Evolutionary conservation across 352 stramenopile genomes (phyloP), one percentile per base, ranked within the genome.

Genomic region (Phytophthora uliginosa): DNA sequence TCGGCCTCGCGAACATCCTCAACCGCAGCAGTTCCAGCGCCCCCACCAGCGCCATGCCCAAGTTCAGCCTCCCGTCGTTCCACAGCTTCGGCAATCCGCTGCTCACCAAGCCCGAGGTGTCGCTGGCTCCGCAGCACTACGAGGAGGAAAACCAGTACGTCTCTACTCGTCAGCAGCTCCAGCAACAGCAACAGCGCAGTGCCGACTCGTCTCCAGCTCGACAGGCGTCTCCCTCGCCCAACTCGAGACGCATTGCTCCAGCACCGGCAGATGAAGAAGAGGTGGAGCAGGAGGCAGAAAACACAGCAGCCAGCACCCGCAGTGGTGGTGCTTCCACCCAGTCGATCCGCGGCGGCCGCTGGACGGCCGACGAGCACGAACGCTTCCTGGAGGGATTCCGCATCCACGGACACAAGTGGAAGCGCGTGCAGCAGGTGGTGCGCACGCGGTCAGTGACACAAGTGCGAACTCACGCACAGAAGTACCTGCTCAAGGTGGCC

Each of bases 351-450:
- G 90, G 89, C 17, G 90, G 90, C 0, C 87, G 90, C 24, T 97
- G 90, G 90, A 95, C 86, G 1, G 86, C 86, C 0, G 89, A 97
- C 34, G 90, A 97, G 65, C 89, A 97, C 65, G 89, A 97, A 48
- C 89, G 90, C 4, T 97, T 97, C 63, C 69, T 97, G 9, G 83
- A 90, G 24, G 90, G 90, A 34, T 97, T 97, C 69, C 86, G 85
- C 62, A 89, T 95, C 67, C 88, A 96, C 53, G 90, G 90, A 22
- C 89, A 97, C 82, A 96, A 97, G 78, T 97, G 90, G 90, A 97
- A 97, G 74, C 89, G 90, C 38, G 90, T 97, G 55, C 90, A 97
- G 66, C 89, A 96, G 61, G 89, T 97, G 12, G 90, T 97, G 4
- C 88, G 89, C 69, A 95, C 88, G 34, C 82, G 90, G n/a, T 96